Percentiles rank a stretch among this genome's conserved stretches.
phyloP scores from a whole-genome alignment of 2,329 filamentous ascomycete species.

The Xylariaceae sp. region DNA sequence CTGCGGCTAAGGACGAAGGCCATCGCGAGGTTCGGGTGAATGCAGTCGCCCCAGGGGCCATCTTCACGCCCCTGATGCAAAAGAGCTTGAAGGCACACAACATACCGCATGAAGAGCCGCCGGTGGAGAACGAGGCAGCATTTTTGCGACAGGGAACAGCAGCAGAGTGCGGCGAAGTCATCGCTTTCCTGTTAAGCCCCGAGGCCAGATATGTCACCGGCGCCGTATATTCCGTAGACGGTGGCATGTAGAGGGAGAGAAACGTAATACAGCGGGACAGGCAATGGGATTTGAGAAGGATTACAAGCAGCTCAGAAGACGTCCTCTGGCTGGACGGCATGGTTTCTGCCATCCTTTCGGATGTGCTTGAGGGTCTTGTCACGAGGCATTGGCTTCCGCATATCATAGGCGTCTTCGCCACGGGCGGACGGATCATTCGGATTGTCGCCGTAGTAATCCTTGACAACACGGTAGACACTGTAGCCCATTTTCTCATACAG shows the following conservation, averaged over 20 bases:
- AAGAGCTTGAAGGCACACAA: conserved; percentile 36
- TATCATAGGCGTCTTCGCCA: conserved; percentile 89
- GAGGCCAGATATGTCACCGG: conserved; percentile 45
- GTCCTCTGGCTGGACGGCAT: conserved; percentile 75
- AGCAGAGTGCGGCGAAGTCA: conserved; percentile 44
- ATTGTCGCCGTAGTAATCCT: conserved; percentile 91
- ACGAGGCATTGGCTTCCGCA: conserved; percentile 85
- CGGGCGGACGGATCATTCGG: conserved; percentile 57
- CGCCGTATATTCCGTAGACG: conserved; percentile 44
- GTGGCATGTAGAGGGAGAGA: conserved; percentile 30
- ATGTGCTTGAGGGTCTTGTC: conserved; percentile 75
- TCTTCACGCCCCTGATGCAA: conserved; percentile 48
- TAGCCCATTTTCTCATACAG: conserved; percentile 93
- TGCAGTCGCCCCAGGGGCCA: conserved; percentile 45
- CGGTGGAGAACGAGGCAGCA: conserved; percentile 40
- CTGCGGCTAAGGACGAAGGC: conserved; percentile 37
- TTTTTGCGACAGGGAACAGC: conserved; percentile 43
- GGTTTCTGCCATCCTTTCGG: conserved; percentile 73
- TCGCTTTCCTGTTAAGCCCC: conserved; percentile 45
- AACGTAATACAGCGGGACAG: background rate
- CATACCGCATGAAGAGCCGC: conserved; percentile 34
- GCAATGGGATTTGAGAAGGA: background rate
- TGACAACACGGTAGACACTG: conserved; percentile 81
- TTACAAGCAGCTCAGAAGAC: conserved; percentile 62
- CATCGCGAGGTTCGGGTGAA: conserved; percentile 43